Evolutionary conservation across 108 stramenopile species (phyloP).

Genomic region (Stephanodiscus minutulus): DNA sequence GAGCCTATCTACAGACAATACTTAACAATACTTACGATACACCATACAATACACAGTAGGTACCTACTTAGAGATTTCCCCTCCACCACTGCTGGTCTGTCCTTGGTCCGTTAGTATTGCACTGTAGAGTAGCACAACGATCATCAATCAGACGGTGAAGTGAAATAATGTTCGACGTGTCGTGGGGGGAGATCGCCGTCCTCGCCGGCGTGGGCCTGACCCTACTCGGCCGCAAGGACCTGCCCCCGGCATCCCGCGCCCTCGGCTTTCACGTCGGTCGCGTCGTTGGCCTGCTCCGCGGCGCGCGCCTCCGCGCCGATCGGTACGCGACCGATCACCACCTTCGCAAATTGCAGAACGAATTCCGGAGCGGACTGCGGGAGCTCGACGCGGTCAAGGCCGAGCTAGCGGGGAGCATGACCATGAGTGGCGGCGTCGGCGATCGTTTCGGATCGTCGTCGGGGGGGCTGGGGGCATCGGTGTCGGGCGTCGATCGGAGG

Average conservation of each 20-base stretch:
- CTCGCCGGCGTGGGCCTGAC: slow-evolving; percentile 56
- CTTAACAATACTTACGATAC: too few species aligned
- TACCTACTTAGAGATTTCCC: too few species aligned
- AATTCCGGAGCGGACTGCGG: slow-evolving; percentile 74
- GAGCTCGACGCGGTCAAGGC: slow-evolving; percentile 84
- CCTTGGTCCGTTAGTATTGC: too few species aligned
- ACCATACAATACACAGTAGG: too few species aligned
- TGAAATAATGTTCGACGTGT: slow-evolving; percentile 69
- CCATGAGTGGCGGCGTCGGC: not conserved
- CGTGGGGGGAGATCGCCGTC: slow-evolving; percentile 78
- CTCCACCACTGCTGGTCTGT: too few species aligned
- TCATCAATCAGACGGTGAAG: too few species aligned
- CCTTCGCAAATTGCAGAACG: slow-evolving; percentile 77
- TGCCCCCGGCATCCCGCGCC: slow-evolving; percentile 66
- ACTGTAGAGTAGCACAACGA: too few species aligned
- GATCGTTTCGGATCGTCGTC: slow-evolving; percentile 38
- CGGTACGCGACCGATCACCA: slow-evolving; percentile 75
- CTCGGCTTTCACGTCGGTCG: slow-evolving; percentile 75
- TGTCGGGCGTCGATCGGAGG: slow-evolving; percentile 55
- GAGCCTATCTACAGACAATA: too few species aligned
- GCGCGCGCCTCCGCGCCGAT: slow-evolving; percentile 82
- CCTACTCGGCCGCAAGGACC: slow-evolving; percentile 72
- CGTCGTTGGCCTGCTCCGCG: slow-evolving; percentile 81
- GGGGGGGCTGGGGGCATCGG: slow-evolving; percentile 55
- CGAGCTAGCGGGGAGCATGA: slow-evolving; percentile 78